Base-by-base conservation (phyloP, 2,329 filamentous ascomycete genomes). In the Botryotinia convoluta region DNA sequence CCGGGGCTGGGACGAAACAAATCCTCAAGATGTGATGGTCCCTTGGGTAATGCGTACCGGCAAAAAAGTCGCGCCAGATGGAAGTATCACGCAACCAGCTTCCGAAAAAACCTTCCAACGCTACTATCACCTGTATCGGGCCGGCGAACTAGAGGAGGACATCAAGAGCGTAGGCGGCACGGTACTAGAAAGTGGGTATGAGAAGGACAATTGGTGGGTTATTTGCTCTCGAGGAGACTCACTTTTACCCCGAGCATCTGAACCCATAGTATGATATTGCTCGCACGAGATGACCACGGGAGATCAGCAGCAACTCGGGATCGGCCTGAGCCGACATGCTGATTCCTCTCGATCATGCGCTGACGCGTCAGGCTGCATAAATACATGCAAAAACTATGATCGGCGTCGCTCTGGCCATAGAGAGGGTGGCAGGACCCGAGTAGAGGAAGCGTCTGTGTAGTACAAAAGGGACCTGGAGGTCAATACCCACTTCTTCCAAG, bases 151-250 rank as follows among this genome's bases (percentile, higher is more conserved):
- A 74, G 94, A 98, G 81, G 87, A 89, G 61, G 93, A 98, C 81
- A 88, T 97, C 73, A 81, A 82, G 69, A 86, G 87, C 26, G 95
- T 92, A 32, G 94, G 94, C 29, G 96, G 95, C 12, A 84, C 83
- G 67, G 89, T 98, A 22, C 79, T 96, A 37, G 91, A 93, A 77
- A 90, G 89, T 74, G 96, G 96, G 48, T 99, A 98, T 83, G 96
- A 99, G 81, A 95, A 91, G 84, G 96, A 98, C 81, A 99, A 99
- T 84, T 98, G 96, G 96, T 99, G 95, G 95, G 94, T 91, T 71
- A 91, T 97, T 71, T 81, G 79, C 72, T 74, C 69, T 57, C 75
- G 51, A 35, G 62, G 48, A 42, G 54, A 22, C 39, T 20, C 44
- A 54, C n/a, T 14, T n/a, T 29, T n/a, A 57, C 51, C 51, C 12